Conservation (phyloP, 345 rosid species). For the Salix dunnii region DNA sequence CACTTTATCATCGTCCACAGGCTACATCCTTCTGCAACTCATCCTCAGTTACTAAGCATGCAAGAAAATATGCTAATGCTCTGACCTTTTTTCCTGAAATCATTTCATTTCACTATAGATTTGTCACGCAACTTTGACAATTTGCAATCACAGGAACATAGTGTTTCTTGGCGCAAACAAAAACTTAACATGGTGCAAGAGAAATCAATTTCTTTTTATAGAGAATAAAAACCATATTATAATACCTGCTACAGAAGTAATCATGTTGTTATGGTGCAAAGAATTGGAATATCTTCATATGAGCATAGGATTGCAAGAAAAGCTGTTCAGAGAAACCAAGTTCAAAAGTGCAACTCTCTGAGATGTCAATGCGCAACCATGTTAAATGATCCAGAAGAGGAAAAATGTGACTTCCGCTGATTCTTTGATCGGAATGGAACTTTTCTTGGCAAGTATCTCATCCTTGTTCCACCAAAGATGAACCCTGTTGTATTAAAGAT, state of each 20-base stretch:
- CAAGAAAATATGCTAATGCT: background rate
- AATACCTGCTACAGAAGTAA: background rate
- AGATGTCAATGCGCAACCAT: background rate
- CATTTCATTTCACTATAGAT: background rate
- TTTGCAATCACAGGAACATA: background rate
- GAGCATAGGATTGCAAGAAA: background rate
- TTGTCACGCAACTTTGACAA: background rate
- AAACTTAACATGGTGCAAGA: background rate
- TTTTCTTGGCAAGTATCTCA: background rate
- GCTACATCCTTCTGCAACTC: no score
- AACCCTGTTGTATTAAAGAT: background rate
- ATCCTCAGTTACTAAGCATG: background rate
- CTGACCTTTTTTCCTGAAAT: background rate
- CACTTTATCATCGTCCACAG: no score
- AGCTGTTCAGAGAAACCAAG: background rate
- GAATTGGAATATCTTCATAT: background rate
- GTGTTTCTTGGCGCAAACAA: background rate
- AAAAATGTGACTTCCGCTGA: background rate
- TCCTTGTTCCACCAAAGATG: background rate
- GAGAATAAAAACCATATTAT: background rate
- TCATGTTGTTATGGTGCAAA: conserved; percentile 2
- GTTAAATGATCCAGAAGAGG: background rate
- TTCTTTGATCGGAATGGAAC: background rate
- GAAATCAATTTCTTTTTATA: background rate
- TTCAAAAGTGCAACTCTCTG: background rate